Evolutionary conservation across 2,329 filamentous ascomycete genomes (phyloP), one percentile per base, ranked within the genome.

Genomic region (Pyrenophora teres): DNA sequence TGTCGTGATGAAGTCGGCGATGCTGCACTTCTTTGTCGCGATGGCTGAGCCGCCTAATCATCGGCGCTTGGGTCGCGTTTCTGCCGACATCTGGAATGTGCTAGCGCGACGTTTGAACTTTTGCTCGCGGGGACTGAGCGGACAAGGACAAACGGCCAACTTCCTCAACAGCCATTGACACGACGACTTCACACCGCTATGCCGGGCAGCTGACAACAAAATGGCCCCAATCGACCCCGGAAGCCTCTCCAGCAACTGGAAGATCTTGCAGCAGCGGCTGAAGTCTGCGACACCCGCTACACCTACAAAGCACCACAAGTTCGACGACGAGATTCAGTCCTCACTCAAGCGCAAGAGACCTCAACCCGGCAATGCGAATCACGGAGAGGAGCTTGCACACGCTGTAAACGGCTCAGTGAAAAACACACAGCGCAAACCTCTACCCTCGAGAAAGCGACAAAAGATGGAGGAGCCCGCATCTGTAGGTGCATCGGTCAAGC

Each of bases 191-290:
- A 63, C 53, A 62, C 63, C 62, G 63, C 60, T 57, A 71, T 69
- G 68, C 58, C 41, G 41, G 31, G 43, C 53, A 61, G 56, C 55
- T 71, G 62, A 73, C 61, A 46, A 40, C 48, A 56, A 50, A 50
- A 73, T 73, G 70, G 69, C 68, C 31, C 68, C 59, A 44, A 78
- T 81, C 62, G 70, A 77, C 57, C 57, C 74, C 42, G 63, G 45
- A 19, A 69, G 71, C 47, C 65, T 80, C 40, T 78, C 77, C 60
- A 79, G 77, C 68, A 92, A 92, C 70, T 92, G 89, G 89, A 91
- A 90, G 75, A 87, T 83, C 75, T 80, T 92, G 47, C 88, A 91
- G 75, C 82, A 83, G 59, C 81, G 81, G 63, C 75, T 73, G 45
- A 60, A 72, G 53, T 52, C 76, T 56, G 68, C 77, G 62, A 57